Evolutionary conservation across 495 filamentous ascomycete species (phyloP), one percentile per base, ranked within the genome.

Genomic region (Penicillium alfredii): DNA sequence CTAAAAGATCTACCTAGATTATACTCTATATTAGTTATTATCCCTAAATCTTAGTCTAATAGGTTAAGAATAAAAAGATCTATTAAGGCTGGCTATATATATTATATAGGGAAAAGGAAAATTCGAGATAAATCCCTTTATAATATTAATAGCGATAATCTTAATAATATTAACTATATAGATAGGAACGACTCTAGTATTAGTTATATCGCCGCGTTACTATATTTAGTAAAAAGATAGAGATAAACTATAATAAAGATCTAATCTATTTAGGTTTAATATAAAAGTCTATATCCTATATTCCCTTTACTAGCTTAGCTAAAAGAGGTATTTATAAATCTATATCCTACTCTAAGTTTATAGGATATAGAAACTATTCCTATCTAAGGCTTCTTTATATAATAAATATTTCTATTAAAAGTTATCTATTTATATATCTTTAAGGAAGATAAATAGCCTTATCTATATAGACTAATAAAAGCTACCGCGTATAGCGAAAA

Each of bases 101-200:
- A 9, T 9, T 23, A 9, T 23, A 6, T 23, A 9, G 21, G 21
- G 21, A 23, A 23, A 23, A 23, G 21, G 21, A 23, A 23, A 23
- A 23, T 9, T 23, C 21, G 9, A 23, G 5, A 5, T 9, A 9
- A 23, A 6, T 9, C 21, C 6, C 6, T 23, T 23, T 23, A 9
- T 9, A 9, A 24, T 6, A 20, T 35, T 12, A 18, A 40, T 32
- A 27, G 33, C 29, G 16, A 28, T 17, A 17, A 49, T 23, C 21
- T 9, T 5, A 9, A 23, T 9, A 9, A 23, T 23, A 9, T 5
- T 5, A 9, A 23, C 9, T 23, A 23, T 23, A 23, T 23, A 5
- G 21, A 23, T 23, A 9, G 9, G 5, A 5, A 23, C 9, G 5
- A 9, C 9, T 9, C 21, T 9, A 23, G 9, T 6, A 6, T 9